These are phyloP conservation scores for Entoloma clypeatum DNA, from an alignment of 1,284 basidiomycete species.

Conservation along the genomic window DNA sequence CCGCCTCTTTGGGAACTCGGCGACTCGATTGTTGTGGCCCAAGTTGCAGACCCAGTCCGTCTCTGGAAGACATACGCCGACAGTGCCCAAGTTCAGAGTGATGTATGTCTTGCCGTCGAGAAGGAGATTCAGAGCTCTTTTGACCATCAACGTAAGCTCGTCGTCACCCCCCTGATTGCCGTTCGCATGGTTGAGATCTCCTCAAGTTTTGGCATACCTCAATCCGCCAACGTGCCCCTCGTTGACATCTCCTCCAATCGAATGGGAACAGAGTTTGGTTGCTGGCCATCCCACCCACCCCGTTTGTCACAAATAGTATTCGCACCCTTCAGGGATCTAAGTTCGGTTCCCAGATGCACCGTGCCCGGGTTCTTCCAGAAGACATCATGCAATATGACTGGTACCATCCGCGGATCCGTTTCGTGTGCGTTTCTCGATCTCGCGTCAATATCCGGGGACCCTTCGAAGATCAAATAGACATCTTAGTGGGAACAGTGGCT, in stretches of 20 bases:
- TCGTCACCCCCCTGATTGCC: background rate
- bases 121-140: slow-evolving; percentile 45
- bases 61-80: slow-evolving; percentile 46
- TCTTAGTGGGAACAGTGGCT: slow-evolving; percentile 31
- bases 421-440: slow-evolving; percentile 36
- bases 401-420: slow-evolving; percentile 43
- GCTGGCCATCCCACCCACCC: too few species aligned
- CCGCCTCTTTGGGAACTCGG: slow-evolving; percentile 36
- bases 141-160: slow-evolving; percentile 43
- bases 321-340: too few species aligned
- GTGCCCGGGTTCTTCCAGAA: slow-evolving; percentile 39
- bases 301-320: too few species aligned
- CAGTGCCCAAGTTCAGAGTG: slow-evolving; percentile 35
- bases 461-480: slow-evolving; percentile 35
- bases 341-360: too few species aligned
- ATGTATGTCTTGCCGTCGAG: slow-evolving; percentile 34
- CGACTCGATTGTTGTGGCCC: slow-evolving; percentile 19
- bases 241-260: slow-evolving; percentile 37
- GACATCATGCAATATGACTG: slow-evolving; percentile 32
- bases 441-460: slow-evolving; percentile 36
- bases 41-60: slow-evolving; percentile 32
- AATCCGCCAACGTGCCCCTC: slow-evolving; percentile 38
- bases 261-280: slow-evolving; percentile 57
- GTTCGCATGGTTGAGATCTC: slow-evolving; percentile 1
- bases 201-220: slow-evolving; percentile 40